Percentiles rank a stretch among this genome's conserved stretches.
Conservation (phyloP, 331 rosid species). For the Rhamnella rubrinervis region DNA sequence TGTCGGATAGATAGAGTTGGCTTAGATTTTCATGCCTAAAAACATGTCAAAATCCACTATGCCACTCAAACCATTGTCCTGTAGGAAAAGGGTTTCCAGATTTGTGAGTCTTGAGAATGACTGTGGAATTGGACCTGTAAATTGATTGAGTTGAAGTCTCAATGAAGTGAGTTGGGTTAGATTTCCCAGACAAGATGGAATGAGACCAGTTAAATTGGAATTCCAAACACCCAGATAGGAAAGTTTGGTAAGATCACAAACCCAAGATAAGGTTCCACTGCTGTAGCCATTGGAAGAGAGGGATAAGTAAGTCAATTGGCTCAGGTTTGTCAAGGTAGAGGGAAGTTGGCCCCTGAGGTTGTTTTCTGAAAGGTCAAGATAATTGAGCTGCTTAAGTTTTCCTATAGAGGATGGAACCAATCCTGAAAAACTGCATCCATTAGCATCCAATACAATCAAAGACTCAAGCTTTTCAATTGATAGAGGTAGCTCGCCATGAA, state of each 20-base stretch:
- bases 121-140: not conserved
- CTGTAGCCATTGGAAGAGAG: not conserved
- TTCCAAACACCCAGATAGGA: not conserved
- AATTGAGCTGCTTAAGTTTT: not conserved
- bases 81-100: slow-evolving; percentile 1
- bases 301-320: not conserved
- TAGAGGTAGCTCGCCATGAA: slow-evolving; percentile 3
- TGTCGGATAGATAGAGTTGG: not conserved
- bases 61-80: not conserved
- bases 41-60: not conserved
- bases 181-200: slow-evolving; percentile 2
- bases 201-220: not conserved
- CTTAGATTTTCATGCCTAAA: not conserved
- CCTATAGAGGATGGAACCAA: slow-evolving; percentile 1
- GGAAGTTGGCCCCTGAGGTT: not conserved
- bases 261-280: not conserved
- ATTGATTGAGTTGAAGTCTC: not conserved
- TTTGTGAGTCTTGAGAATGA: slow-evolving; percentile 7
- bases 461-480: not conserved
- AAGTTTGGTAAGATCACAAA: not conserved
- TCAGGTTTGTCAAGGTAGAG: not conserved
- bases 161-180: not conserved
- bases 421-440: slow-evolving; percentile 1
- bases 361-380: not conserved
- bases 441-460: not conserved